Conservation (phyloP, 306 rosid genomes). For the Cajanus cajan region DNA sequence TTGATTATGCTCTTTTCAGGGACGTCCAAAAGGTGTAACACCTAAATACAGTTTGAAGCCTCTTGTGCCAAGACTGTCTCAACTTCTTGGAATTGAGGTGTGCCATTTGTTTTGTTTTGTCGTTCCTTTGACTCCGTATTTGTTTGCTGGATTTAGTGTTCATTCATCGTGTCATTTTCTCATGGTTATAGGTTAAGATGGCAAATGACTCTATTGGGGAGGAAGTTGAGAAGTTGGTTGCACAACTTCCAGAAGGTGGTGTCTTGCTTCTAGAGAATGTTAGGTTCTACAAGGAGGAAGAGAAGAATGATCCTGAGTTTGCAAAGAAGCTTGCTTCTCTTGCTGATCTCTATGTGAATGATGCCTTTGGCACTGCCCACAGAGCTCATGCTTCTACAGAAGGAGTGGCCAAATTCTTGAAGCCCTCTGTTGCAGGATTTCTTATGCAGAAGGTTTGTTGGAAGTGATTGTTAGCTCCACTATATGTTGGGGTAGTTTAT, state of each 20-base stretch:
- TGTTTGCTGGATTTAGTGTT: not conserved
- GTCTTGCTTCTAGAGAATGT: slow-evolving; percentile 94
- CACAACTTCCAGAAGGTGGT: slow-evolving; percentile 76
- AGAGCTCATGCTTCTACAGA: slow-evolving; percentile 97
- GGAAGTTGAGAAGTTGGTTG: slow-evolving; percentile 85
- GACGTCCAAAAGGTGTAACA: slow-evolving; percentile 96
- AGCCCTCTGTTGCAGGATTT: slow-evolving; percentile 92
- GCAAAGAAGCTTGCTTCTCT: slow-evolving; percentile 92
- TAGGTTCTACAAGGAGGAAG: slow-evolving; percentile 92
- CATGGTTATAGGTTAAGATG: slow-evolving; percentile 58
- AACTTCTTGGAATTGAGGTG: slow-evolving; percentile 76
- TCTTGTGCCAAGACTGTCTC: slow-evolving; percentile 83
- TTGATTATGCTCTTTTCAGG: slow-evolving; percentile 52
- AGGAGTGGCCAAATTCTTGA: slow-evolving; percentile 85
- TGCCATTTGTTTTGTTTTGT: slow-evolving; percentile 3
- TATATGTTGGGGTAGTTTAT: slow-evolving; percentile 4
- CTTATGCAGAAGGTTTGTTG: slow-evolving; percentile 90
- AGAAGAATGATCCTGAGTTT: slow-evolving; percentile 92
- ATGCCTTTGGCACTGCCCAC: slow-evolving; percentile 96
- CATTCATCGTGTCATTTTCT: not conserved
- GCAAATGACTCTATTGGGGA: slow-evolving; percentile 74
- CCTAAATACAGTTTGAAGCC: slow-evolving; percentile 95
- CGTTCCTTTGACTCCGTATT: not conserved
- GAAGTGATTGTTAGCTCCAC: not conserved
- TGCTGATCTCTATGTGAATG: slow-evolving; percentile 90